These are phyloP conservation scores for Aspergillus homomorphus DNA, from an alignment of 495 filamentous ascomycete species.

Conservation along the genomic window DNA sequence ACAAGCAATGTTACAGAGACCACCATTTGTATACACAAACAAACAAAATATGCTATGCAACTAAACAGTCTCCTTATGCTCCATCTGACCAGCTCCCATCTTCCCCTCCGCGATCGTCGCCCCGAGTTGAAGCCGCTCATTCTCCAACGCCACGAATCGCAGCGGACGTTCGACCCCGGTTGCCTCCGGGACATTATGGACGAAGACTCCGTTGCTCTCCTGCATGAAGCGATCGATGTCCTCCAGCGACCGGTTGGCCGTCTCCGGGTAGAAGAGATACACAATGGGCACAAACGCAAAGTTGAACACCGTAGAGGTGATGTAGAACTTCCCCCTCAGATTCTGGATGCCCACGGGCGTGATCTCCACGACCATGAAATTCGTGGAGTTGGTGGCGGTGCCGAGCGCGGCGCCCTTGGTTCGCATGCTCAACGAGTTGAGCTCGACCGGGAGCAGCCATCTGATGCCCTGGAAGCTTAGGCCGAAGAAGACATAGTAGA, in stretches of 20 bases:
- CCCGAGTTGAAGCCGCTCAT: not conserved
- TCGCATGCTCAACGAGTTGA: slow-evolving; percentile 54
- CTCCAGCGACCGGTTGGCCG: slow-evolving; percentile 43
- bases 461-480: slow-evolving; percentile 52
- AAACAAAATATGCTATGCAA: not conserved
- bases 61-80: not conserved
- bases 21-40: too few relatives aligned
- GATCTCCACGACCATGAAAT: slow-evolving; percentile 57
- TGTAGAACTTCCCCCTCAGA: slow-evolving; percentile 55
- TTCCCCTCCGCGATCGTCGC: not conserved
- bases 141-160: not conserved
- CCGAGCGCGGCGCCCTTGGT: slow-evolving; percentile 55
- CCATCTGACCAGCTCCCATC: too few relatives aligned
- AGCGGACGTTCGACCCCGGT: not conserved
- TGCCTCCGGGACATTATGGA: not conserved
- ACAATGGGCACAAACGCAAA: slow-evolving; percentile 54
- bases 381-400: slow-evolving; percentile 57
- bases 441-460: slow-evolving; percentile 61
- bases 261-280: slow-evolving; percentile 62
- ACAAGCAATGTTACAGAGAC: too few relatives aligned
- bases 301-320: slow-evolving; percentile 60
- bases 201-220: not conserved
- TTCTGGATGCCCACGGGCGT: slow-evolving; percentile 53
- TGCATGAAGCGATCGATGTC: slow-evolving; percentile 30
- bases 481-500: slow-evolving; percentile 50